phyloP scores from a whole-genome alignment of 768 basidiomycete species.

The Pulveroboletus frians region DNA sequence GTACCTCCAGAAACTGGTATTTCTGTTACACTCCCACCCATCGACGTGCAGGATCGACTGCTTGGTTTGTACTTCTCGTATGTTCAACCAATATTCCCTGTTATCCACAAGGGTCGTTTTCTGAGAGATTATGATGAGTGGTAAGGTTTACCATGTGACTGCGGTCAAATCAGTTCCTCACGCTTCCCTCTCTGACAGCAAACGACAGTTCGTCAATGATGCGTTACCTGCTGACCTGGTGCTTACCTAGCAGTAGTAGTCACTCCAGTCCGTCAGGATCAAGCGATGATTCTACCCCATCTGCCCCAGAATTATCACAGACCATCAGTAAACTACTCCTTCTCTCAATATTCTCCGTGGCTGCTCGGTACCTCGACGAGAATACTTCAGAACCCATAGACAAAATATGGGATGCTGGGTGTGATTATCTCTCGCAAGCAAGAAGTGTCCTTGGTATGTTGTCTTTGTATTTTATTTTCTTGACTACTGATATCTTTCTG shows the following conservation, averaged over 20 bases:
- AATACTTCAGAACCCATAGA: constrained; percentile 40
- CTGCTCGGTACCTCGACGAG: constrained; percentile 65
- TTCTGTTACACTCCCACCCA: constrained; percentile 52
- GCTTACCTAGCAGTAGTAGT: constrained; percentile 28
- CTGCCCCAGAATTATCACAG: constrained; percentile 48
- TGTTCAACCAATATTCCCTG: constrained; percentile 78
- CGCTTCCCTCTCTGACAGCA: constrained; percentile 16
- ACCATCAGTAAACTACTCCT: constrained; percentile 64
- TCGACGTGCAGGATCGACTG: constrained; percentile 59
- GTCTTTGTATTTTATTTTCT: neutral
- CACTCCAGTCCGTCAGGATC: constrained; percentile 32
- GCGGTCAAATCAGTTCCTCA: constrained; percentile 2
- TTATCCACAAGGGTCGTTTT: constrained; percentile 71
- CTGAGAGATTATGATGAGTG: constrained; percentile 55
- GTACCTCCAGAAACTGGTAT: constrained; percentile 41
- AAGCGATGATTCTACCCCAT: constrained; percentile 9
- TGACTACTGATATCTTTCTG: constrained; percentile 3
- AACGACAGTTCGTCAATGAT: constrained; percentile 17
- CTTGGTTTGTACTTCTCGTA: constrained; percentile 77
- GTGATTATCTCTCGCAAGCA: constrained; percentile 58
- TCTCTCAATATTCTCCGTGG: constrained; percentile 75
- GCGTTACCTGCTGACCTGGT: neutral
- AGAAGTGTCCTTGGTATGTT: constrained; percentile 56
- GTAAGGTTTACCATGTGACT: constrained; percentile 29
- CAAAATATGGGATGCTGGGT: constrained; percentile 70